Conservation (phyloP, 106 monocot species). For the Apostasia shenzhenica region DNA sequence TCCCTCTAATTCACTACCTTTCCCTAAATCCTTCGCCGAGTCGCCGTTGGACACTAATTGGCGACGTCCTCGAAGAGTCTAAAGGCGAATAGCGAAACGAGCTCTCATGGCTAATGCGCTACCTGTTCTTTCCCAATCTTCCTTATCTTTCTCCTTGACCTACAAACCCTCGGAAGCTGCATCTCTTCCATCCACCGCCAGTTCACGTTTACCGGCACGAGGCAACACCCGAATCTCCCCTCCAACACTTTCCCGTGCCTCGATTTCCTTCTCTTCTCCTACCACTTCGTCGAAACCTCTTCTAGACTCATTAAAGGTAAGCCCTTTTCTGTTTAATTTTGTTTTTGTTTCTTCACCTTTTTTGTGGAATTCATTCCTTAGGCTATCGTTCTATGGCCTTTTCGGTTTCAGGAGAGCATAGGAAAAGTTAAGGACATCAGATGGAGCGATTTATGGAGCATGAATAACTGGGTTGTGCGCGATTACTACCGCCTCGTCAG, state of each 20-base stretch:
- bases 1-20: no score
- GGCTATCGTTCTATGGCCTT: background rate
- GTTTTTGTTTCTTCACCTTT: background rate
- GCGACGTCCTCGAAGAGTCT: no score
- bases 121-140: constrained; percentile 1
- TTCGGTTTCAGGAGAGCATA: constrained; percentile 23
- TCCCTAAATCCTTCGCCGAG: no score
- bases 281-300: background rate
- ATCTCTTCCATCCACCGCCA: background rate
- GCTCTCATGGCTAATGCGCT: constrained; percentile 6
- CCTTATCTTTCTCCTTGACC: constrained; percentile 6
- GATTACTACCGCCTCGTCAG: constrained; percentile 88
- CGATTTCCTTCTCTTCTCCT: background rate
- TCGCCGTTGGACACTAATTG: no score
- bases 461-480: constrained; percentile 86
- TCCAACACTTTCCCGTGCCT: background rate
- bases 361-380: background rate
- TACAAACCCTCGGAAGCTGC: background rate
- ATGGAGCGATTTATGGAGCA: constrained; percentile 70
- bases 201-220: background rate
- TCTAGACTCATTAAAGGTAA: background rate
- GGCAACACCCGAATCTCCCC: background rate
- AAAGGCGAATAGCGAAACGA: no score
- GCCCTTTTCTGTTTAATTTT: background rate
- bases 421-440: constrained; percentile 14